Conservation (phyloP, 805 yeast genomes). For the Ogataea trehalophila region DNA sequence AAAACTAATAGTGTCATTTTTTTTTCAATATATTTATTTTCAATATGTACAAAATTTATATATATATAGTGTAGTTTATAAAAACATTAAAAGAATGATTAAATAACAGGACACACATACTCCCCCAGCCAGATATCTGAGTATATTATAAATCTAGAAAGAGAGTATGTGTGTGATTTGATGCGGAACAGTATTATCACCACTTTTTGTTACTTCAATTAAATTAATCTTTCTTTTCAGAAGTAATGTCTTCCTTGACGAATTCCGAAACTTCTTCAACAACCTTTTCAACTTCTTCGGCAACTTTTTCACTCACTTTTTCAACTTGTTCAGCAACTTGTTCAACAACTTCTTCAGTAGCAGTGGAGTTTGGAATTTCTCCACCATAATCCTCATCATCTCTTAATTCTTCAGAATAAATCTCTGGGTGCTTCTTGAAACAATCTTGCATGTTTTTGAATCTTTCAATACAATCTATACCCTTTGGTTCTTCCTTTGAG, state of each 20-base stretch:
- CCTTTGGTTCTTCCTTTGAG: slow-evolving; percentile 93
- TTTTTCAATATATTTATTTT: slow-evolving; percentile 6
- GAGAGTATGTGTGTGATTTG: background rate
- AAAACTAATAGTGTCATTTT: background rate
- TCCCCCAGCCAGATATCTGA: background rate
- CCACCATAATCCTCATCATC: slow-evolving; percentile 58
- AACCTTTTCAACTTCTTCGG: background rate
- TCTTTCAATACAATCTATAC: slow-evolving; percentile 88
- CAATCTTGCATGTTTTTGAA: slow-evolving; percentile 91
- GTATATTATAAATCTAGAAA: background rate
- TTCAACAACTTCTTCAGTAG: background rate
- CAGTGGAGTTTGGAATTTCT: slow-evolving; percentile 12
- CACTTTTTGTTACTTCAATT: slow-evolving; percentile 1
- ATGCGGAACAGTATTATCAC: no score
- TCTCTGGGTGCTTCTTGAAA: slow-evolving; percentile 88
- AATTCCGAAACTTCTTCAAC: background rate
- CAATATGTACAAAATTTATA: background rate
- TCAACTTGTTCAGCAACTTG: slow-evolving; percentile 15
- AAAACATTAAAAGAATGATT: background rate
- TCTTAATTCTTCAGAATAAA: slow-evolving; percentile 84
- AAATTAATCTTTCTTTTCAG: slow-evolving; percentile 8
- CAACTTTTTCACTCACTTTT: slow-evolving; percentile 14
- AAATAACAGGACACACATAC: background rate
- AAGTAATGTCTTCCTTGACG: background rate
- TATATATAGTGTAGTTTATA: background rate